Percentiles rank a stretch among this genome's conserved stretches.
phyloP scores from a whole-genome alignment of 2,329 filamentous ascomycete species.

The Phialophora chinensis region DNA sequence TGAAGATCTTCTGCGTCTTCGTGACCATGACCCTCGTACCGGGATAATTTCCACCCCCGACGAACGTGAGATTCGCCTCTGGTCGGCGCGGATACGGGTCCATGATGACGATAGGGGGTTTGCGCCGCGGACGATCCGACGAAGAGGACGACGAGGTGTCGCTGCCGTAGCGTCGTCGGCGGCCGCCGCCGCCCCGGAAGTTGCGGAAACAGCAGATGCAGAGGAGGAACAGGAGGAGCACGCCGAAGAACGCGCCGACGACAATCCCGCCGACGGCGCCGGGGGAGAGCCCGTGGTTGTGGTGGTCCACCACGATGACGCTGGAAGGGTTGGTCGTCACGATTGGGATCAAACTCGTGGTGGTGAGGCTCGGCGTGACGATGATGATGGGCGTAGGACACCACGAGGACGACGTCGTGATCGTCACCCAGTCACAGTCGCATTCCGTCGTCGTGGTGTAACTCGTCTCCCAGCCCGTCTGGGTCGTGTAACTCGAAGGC shows the following conservation, averaged over 20 bases:
- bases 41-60: conserved; percentile 30
- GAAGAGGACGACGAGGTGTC: conserved; percentile 19
- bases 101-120: conserved; percentile 17
- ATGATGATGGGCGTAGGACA: conserved; percentile 18
- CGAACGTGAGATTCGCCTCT: conserved; percentile 31
- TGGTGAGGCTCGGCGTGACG: conserved; percentile 1
- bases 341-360: conserved; percentile 19
- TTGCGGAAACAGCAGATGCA: conserved; percentile 31
- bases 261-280: conserved; percentile 33
- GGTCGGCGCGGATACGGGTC: conserved; percentile 30
- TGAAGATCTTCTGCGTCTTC: conserved; percentile 27
- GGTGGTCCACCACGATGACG: conserved; percentile 24
- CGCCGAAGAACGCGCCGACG: conserved; percentile 33
- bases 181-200: not conserved
- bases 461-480: conserved; percentile 7
- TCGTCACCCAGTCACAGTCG: conserved; percentile 9
- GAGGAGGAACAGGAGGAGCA: conserved; percentile 31
- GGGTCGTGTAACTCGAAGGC: conserved; percentile 8
- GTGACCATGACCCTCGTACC: conserved; percentile 34
- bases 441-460: conserved; percentile 22
- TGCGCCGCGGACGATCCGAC: conserved; percentile 13
- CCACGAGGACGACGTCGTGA: conserved; percentile 9
- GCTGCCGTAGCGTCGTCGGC: conserved; percentile 18
- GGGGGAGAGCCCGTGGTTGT: conserved; percentile 27
- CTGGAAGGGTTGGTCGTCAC: conserved; percentile 24